phyloP scores from a whole-genome alignment of 148 eudicot species.

The Selenicereus undatus region DNA sequence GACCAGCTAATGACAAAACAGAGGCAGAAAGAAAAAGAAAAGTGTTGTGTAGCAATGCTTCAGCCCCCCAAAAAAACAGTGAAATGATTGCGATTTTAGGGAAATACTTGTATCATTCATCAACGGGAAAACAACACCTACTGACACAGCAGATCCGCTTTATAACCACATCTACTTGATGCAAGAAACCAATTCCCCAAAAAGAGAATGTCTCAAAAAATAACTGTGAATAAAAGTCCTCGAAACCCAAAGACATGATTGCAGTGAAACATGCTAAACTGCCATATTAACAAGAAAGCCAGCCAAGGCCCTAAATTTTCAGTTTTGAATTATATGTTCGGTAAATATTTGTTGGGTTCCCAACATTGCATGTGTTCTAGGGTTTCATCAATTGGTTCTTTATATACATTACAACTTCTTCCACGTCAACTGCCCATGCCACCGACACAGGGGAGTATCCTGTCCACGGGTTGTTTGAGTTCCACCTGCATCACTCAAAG shows the following conservation, averaged over 20 bases:
- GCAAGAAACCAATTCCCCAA: neutral
- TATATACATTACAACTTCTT: constrained; percentile 54
- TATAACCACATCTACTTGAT: neutral
- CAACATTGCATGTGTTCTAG: constrained; percentile 28
- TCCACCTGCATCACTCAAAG: constrained; percentile 54
- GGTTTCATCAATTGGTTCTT: constrained; percentile 61
- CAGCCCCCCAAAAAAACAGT: too few species aligned
- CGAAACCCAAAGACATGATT: neutral
- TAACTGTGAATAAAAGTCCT: neutral
- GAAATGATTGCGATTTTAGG: too few species aligned
- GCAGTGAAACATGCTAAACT: neutral
- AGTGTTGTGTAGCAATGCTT: too few species aligned
- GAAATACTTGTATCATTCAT: too few species aligned
- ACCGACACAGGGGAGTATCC: constrained; percentile 76
- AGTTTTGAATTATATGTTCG: neutral
- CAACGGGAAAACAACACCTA: too few species aligned
- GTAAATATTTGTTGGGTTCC: constrained; percentile 1
- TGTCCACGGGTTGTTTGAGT: constrained; percentile 80
- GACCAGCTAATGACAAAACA: too few species aligned
- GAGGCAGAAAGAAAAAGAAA: too few species aligned
- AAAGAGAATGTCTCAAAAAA: neutral
- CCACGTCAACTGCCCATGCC: constrained; percentile 81
- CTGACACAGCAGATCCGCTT: too few species aligned
- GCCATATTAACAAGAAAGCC: constrained; percentile 10
- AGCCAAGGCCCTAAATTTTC: neutral